phyloP scores from a whole-genome alignment of 2,329 filamentous ascomycete species.

The Fusarium graminum region DNA sequence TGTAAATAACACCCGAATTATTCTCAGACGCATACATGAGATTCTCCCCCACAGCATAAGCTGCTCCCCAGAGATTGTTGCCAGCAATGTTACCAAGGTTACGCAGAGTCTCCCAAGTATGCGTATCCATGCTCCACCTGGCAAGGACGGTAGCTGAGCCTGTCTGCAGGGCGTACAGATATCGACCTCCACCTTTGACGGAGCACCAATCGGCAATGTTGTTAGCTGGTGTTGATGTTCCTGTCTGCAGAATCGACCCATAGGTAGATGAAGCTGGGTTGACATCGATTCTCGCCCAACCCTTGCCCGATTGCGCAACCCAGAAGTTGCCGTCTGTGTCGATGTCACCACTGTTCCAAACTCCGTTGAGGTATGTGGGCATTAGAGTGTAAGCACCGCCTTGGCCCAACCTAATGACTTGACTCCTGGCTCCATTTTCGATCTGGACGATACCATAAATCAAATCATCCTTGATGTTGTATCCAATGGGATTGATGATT shows the following conservation, averaged over 20 bases:
- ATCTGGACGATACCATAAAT: conserved; percentile 26
- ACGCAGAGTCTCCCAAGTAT: neutral
- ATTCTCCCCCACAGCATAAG: conserved; percentile 10
- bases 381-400: conserved; percentile 18
- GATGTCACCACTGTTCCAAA: conserved; percentile 15
- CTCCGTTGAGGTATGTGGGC: conserved; percentile 6
- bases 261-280: conserved; percentile 13
- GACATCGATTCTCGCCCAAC: conserved; percentile 21
- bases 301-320: conserved; percentile 4
- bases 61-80: conserved; percentile 15
- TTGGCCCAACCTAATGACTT: conserved; percentile 18
- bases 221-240: neutral
- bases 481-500: conserved; percentile 12
- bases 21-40: conserved; percentile 25
- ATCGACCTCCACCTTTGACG: neutral
- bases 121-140: conserved; percentile 14
- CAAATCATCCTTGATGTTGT: conserved; percentile 16
- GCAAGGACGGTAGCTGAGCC: neutral
- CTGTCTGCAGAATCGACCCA: neutral
- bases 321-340: conserved; percentile 12
- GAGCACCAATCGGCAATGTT: conserved; percentile 14
- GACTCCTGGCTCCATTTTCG: neutral
- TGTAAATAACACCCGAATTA: conserved; percentile 16
- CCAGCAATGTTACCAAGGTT: conserved; percentile 9
- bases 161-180: conserved; percentile 14